Conservation (phyloP, 768 basidiomycete species). For the Royoungia palumana region DNA sequence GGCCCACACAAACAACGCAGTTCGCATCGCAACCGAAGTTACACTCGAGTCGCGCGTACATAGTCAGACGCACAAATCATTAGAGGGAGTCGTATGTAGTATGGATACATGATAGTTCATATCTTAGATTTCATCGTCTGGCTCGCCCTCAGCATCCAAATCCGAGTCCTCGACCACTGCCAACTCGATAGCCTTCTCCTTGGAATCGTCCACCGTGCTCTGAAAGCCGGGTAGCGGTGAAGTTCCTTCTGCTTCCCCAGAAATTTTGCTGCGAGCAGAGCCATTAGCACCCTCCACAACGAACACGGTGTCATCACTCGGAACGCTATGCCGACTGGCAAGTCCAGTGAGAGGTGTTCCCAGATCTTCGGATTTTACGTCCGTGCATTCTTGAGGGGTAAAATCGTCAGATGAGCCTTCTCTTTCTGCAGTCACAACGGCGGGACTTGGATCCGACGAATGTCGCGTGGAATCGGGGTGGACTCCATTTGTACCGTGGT, state of each 20-base stretch:
- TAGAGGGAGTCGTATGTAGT: constrained; percentile 21
- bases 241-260: constrained; percentile 15
- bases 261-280: constrained; percentile 29
- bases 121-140: constrained; percentile 48
- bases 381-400: constrained; percentile 16
- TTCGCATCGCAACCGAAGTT: constrained; percentile 12
- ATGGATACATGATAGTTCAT: constrained; percentile 27
- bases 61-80: constrained; percentile 21
- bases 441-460: neutral
- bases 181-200: constrained; percentile 2
- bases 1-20: constrained; percentile 24
- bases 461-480: constrained; percentile 1
- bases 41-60: neutral
- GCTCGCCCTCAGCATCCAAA: constrained; percentile 41
- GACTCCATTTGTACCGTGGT: constrained; percentile 17
- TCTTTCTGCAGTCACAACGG: neutral
- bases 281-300: constrained; percentile 32
- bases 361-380: constrained; percentile 51
- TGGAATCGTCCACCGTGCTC: neutral
- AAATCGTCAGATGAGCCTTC: constrained; percentile 1
- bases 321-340: constrained; percentile 52
- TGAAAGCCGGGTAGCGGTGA: constrained; percentile 8
- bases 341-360: constrained; percentile 49
- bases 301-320: constrained; percentile 56
- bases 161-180: constrained; percentile 28